These are phyloP conservation scores for Sporothrix globosa DNA, from an alignment of 2,329 filamentous ascomycete genomes.

Conservation along the genomic window DNA sequence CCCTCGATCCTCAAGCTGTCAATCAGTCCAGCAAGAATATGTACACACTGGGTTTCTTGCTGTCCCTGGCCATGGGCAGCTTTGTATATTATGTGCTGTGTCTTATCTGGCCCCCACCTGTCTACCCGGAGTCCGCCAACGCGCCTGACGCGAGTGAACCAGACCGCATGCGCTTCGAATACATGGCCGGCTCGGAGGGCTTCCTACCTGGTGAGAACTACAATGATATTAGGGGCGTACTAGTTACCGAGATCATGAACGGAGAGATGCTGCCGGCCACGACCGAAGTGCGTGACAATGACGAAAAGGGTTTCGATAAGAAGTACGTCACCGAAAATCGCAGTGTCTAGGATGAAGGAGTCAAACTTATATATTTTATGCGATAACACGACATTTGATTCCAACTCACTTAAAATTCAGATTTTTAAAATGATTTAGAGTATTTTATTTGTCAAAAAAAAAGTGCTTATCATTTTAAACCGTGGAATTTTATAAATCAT, in stretches of 20 bases:
- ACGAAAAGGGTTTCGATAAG: conserved; percentile 22
- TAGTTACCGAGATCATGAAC: conserved; percentile 15
- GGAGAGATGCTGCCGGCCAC: conserved; percentile 18
- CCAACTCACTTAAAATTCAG: no score
- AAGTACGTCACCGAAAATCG: conserved; percentile 5
- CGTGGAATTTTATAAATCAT: no score
- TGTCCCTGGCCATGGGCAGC: conserved; percentile 40
- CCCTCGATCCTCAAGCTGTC: conserved; percentile 40
- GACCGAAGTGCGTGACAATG: not conserved
- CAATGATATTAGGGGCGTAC: conserved; percentile 28
- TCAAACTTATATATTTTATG: no score
- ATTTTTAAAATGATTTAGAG: no score
- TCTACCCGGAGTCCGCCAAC: conserved; percentile 22
- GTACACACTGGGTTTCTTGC: conserved; percentile 43
- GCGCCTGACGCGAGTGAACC: not conserved
- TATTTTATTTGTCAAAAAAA: no score
- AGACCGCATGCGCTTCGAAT: conserved; percentile 19
- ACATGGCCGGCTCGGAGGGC: conserved; percentile 28
- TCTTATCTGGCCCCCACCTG: conserved; percentile 34
- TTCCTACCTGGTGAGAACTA: conserved; percentile 29
- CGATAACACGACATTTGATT: no score
- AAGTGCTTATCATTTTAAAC: no score
- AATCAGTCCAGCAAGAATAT: conserved; percentile 42
- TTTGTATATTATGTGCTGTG: conserved; percentile 39
- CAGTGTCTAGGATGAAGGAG: conserved; percentile 8